These are phyloP conservation scores for Calendula officinalis DNA, from an alignment of 129 eudicot genomes.

Conservation along the genomic window DNA sequence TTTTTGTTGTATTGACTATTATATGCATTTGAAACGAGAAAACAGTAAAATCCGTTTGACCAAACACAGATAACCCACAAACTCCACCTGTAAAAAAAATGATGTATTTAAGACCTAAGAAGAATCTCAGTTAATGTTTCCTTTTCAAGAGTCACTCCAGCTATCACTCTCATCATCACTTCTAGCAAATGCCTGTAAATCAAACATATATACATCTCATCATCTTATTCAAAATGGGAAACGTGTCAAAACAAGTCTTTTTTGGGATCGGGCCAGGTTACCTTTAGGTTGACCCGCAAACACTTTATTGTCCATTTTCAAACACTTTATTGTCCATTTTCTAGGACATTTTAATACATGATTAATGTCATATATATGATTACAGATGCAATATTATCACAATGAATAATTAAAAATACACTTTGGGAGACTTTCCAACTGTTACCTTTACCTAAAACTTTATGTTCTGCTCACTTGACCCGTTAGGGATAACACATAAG, in stretches of 20 bases:
- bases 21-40: slow-evolving; percentile 7
- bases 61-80: slow-evolving; percentile 17
- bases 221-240: slow-evolving; percentile 9
- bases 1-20: slow-evolving; percentile 14
- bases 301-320: neutral
- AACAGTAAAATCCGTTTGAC: slow-evolving; percentile 17
- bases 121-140: slow-evolving; percentile 5
- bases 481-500: neutral
- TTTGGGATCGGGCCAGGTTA: neutral
- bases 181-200: slow-evolving; percentile 74
- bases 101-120: slow-evolving; percentile 10
- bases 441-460: neutral
- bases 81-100: slow-evolving; percentile 22
- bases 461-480: neutral
- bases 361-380: neutral
- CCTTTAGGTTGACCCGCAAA: neutral
- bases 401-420: neutral
- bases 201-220: slow-evolving; percentile 1
- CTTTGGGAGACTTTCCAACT: neutral
- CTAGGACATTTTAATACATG: neutral
- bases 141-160: slow-evolving; percentile 74
- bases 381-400: neutral
- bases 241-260: neutral
- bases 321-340: neutral
- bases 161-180: slow-evolving; percentile 77